These are phyloP conservation scores for Rubroboletus pulcherrimus DNA, from an alignment of 768 basidiomycete genomes.

Conservation along the genomic window DNA sequence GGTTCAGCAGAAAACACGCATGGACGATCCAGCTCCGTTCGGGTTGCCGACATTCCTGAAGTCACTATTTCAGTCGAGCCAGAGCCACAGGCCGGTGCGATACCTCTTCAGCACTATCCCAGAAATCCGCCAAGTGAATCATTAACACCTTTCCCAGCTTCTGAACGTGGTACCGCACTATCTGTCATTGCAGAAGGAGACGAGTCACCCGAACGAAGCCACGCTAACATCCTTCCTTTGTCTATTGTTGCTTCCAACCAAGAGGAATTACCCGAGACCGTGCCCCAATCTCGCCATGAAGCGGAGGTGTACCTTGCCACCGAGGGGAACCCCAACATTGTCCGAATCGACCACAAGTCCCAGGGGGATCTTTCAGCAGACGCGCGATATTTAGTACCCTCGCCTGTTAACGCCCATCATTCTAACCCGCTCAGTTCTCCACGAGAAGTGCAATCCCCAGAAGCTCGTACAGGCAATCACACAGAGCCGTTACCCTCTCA, in stretches of 20 bases:
- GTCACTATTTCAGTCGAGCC: constrained; percentile 5
- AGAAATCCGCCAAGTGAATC: background rate
- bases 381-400: constrained; percentile 14
- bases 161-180: constrained; percentile 40
- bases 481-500: constrained; percentile 20
- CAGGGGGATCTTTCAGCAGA: constrained; percentile 18
- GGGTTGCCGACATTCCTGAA: constrained; percentile 4
- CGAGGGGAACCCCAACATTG: background rate
- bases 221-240: background rate
- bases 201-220: constrained; percentile 45
- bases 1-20: background rate
- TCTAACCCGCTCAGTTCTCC: constrained; percentile 40
- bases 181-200: constrained; percentile 75
- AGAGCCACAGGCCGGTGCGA: background rate
- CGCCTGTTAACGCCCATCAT: constrained; percentile 37
- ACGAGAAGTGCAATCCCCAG: constrained; percentile 2
- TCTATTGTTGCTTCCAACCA: background rate
- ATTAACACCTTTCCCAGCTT: constrained; percentile 20
- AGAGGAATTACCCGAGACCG: background rate
- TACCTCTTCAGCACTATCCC: constrained; percentile 1
- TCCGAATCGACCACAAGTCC: background rate
- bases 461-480: constrained; percentile 4
- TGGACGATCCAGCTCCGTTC: background rate
- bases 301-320: background rate
- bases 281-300: background rate